Base-by-base conservation (phyloP, 2,329 filamentous ascomycete species). In the Thielaviopsis ethacetica region DNA sequence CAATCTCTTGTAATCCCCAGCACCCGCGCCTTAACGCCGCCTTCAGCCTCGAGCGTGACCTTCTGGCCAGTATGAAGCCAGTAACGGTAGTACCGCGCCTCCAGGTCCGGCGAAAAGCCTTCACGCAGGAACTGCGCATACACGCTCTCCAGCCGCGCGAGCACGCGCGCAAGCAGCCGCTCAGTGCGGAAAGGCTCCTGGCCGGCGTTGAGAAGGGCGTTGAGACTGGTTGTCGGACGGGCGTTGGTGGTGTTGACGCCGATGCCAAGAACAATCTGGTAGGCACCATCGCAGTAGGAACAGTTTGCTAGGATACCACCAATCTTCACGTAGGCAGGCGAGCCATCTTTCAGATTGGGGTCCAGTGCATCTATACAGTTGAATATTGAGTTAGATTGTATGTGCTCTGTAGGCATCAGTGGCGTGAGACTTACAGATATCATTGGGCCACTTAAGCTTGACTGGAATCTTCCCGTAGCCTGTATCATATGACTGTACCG, bases 401-500 rank as follows among this genome's bases (percentile, higher is more conserved):
- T 41, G 41, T 21, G 3, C 22, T 30, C 9, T 13, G 19, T 5
- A 38, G n/a, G 74, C 30, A 17, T 57, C 26, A 52, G 56, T 19
- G 62, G 2, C 9, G 26, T n/a, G 22, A 19, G 4, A 71, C 77
- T 69, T 71, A 84, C 82, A 91, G 58, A 98, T 88, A 67, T 98
- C 93, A 66, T 98, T 98, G 12, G 93, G 93, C 93, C 93, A 98
- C 70, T 98, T 98, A 34, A 98, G 73, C 68, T 87, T 90, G 49
- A 98, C 78, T 0, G 88, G 87, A 4, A 97, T 70, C 0, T 81
- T 75, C 5, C 81, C 76, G 69, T 94, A 97, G 7, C 84, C 88
- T 2, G 71, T 71, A 54, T 85, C 89, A 67, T 97, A 97, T 26
- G 76, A 78, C 63, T 87, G 84, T 62, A 97, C 84, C 0, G 88